Conservation (phyloP, 257 asterid species). For the Lithospermum erythrorhizon region DNA sequence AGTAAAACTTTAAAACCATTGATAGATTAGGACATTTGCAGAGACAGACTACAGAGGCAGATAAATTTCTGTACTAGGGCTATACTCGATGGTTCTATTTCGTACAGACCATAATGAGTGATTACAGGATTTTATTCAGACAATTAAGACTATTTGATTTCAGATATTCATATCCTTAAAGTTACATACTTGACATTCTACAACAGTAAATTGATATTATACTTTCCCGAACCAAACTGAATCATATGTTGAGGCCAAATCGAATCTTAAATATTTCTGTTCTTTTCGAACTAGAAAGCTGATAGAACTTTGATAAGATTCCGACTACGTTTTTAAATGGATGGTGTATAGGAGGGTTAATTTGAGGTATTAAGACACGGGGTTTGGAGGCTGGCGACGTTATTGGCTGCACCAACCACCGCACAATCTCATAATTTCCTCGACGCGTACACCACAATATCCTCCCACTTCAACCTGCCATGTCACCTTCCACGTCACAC, state of each 20-base stretch:
- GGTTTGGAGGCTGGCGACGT: too few relatives aligned
- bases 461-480: slow-evolving; percentile 14
- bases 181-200: too few relatives aligned
- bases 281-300: slow-evolving; percentile 17
- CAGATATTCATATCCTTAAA: too few relatives aligned
- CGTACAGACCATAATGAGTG: not conserved
- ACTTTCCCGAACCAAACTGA: too few relatives aligned
- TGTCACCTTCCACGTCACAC: slow-evolving; percentile 14
- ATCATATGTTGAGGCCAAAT: too few relatives aligned
- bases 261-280: not conserved
- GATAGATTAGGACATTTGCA: not conserved
- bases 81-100: not conserved
- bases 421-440: slow-evolving; percentile 11
- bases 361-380: slow-evolving; percentile 34
- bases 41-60: not conserved
- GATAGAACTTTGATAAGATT: too few relatives aligned
- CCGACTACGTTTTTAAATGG: too few relatives aligned
- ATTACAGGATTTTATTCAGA: not conserved
- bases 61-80: too few relatives aligned
- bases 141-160: too few relatives aligned
- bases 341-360: slow-evolving; percentile 34
- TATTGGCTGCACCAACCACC: slow-evolving; percentile 19
- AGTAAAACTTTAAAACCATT: not conserved
- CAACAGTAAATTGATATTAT: too few relatives aligned
- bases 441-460: too few relatives aligned